phyloP scores from a whole-genome alignment of 805 yeast species.

The Metschnikowia aberdeeniae region DNA sequence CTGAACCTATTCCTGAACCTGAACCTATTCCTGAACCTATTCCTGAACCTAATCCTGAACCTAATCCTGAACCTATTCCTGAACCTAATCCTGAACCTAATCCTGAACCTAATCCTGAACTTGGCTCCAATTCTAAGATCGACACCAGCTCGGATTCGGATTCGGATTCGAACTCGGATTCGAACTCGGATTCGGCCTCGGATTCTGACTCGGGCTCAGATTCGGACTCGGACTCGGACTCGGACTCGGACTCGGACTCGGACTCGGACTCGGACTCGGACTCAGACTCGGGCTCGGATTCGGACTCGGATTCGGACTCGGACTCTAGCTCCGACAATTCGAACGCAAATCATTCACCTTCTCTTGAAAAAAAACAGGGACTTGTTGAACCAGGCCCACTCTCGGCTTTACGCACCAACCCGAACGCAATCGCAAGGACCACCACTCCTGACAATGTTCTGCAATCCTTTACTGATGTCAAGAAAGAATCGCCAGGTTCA shows the following conservation, averaged over 20 bases:
- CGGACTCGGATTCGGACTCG: slow-evolving; percentile 9
- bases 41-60: background rate
- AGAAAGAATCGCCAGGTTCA: background rate
- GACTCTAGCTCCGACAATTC: slow-evolving; percentile 1
- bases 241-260: slow-evolving; percentile 5
- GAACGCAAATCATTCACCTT: background rate
- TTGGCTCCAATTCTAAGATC: slow-evolving; percentile 1
- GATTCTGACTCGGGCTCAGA: slow-evolving; percentile 9
- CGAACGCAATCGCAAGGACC: background rate
- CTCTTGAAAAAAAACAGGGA: background rate
- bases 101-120: background rate
- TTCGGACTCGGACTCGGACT: slow-evolving; percentile 10
- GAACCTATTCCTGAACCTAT: background rate
- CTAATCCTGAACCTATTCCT: background rate
- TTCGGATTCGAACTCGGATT: too few species aligned
- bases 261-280: background rate
- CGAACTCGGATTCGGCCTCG: background rate
- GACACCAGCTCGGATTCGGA: slow-evolving; percentile 8
- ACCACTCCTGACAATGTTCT: background rate
- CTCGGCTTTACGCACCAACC: background rate
- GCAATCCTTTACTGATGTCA: background rate
- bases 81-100: background rate
- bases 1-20: background rate
- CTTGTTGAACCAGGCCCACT: background rate
- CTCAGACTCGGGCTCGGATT: slow-evolving; percentile 9